phyloP scores from a whole-genome alignment of 805 yeast genomes.

The Cyberlindnera euphorbiiphila region DNA sequence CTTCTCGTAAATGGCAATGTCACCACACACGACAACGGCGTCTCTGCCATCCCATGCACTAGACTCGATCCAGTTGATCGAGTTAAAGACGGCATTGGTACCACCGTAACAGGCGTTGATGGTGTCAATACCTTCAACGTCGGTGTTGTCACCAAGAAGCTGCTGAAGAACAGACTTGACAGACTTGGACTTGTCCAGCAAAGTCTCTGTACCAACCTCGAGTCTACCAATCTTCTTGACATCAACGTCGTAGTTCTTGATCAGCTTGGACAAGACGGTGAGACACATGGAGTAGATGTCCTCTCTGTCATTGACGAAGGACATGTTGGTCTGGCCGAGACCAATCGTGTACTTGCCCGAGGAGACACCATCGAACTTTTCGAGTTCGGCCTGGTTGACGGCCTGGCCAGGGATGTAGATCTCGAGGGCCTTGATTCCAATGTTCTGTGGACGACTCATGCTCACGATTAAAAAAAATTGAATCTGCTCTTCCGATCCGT shows the following conservation, averaged over 20 bases:
- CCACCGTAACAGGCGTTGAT: slow-evolving; percentile 99
- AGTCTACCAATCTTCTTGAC: slow-evolving; percentile 81
- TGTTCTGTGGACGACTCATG: slow-evolving; percentile 58
- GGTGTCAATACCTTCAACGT: slow-evolving; percentile 94
- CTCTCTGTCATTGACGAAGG: slow-evolving; percentile 95
- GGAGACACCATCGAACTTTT: slow-evolving; percentile 78
- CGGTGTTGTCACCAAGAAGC: slow-evolving; percentile 81
- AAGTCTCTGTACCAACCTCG: slow-evolving; percentile 98
- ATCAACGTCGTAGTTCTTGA: slow-evolving; percentile 81
- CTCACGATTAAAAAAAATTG: no score
- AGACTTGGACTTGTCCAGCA: slow-evolving; percentile 93
- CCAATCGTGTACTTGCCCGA: slow-evolving; percentile 98
- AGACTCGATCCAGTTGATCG: slow-evolving; percentile 94
- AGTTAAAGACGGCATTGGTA: slow-evolving; percentile 89
- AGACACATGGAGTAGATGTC: slow-evolving; percentile 93
- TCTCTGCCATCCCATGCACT: slow-evolving; percentile 97
- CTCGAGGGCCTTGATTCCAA: slow-evolving; percentile 97
- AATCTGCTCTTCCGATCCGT: no score
- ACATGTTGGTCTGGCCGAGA: slow-evolving; percentile 97
- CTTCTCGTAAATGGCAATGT: slow-evolving; percentile 93
- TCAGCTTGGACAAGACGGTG: slow-evolving; percentile 76
- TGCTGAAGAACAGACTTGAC: slow-evolving; percentile 96
- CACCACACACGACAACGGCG: slow-evolving; percentile 96
- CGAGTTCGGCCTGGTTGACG: slow-evolving; percentile 87
- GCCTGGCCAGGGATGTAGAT: slow-evolving; percentile 81